A percentile compares a stretch with the other conserved stretches of the same genome.
Conservation (phyloP, 2,329 filamentous ascomycete genomes). For the Pseudogymnoascus pannorum region DNA sequence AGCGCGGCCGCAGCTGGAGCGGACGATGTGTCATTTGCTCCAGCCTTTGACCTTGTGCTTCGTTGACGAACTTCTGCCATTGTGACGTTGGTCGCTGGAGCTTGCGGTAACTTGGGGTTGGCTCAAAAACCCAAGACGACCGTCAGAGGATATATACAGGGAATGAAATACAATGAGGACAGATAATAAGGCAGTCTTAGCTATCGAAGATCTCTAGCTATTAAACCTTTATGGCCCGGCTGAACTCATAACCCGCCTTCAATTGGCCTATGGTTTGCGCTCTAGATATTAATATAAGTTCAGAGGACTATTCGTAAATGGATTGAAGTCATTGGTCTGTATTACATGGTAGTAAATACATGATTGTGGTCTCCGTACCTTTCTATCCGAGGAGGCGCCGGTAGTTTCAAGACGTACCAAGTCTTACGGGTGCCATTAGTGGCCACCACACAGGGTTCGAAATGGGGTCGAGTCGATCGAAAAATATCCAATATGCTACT, state of each 20-base stretch:
- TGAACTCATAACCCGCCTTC: background rate
- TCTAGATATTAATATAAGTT: conserved; percentile 5
- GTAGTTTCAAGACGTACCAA: background rate
- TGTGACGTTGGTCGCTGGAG: background rate
- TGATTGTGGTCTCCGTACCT: background rate
- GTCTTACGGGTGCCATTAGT: background rate
- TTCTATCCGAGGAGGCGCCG: background rate
- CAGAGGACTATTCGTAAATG: background rate
- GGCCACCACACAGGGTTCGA: background rate
- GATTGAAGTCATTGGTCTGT: conserved; percentile 2
- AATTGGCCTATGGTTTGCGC: background rate
- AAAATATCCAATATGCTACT: no score
- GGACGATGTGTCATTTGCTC: conserved; percentile 5
- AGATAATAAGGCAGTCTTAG: background rate
- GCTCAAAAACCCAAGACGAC: background rate
- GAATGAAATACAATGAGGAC: background rate
- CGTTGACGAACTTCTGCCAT: conserved; percentile 18
- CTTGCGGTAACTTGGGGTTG: background rate
- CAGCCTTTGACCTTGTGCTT: conserved; percentile 8
- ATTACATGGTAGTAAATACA: background rate
- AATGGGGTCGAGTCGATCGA: background rate
- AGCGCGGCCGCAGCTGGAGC: conserved; percentile 11
- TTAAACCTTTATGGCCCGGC: background rate
- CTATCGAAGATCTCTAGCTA: background rate
- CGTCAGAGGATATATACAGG: background rate